Evolutionary conservation across 805 yeast species (phyloP).

Genomic region (Vanderwaltozyma verrucispora): DNA sequence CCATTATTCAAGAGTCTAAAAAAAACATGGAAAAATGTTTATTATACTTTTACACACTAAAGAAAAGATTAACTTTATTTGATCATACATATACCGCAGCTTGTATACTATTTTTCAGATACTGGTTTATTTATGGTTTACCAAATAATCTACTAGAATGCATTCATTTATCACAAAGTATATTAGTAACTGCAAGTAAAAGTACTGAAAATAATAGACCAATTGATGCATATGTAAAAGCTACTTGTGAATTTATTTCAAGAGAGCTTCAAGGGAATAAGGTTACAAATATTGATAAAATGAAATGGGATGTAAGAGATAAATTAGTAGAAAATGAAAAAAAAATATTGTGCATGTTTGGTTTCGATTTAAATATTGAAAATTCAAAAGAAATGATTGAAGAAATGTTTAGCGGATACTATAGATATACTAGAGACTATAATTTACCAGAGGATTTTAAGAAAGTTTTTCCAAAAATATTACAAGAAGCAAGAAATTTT

Average conservation of each 20-base stretch:
- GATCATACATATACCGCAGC: slow-evolving; percentile 30
- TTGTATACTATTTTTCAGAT: slow-evolving; percentile 26
- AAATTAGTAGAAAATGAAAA: slow-evolving; percentile 26
- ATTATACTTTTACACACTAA: slow-evolving; percentile 27
- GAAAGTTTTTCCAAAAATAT: slow-evolving; percentile 21
- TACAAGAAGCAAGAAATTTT: slow-evolving; percentile 27
- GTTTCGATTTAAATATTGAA: slow-evolving; percentile 26
- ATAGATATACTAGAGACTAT: slow-evolving; percentile 23
- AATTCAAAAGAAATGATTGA: slow-evolving; percentile 29
- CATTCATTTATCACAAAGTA: slow-evolving; percentile 25
- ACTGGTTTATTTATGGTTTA: slow-evolving; percentile 26
- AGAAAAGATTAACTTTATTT: slow-evolving; percentile 24
- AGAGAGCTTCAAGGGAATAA: slow-evolving; percentile 7
- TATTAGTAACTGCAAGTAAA: slow-evolving; percentile 30
- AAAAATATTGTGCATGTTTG: slow-evolving; percentile 22
- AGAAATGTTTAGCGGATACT: slow-evolving; percentile 26
- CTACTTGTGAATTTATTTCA: slow-evolving; percentile 20
- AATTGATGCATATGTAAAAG: slow-evolving; percentile 26
- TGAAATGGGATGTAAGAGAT: slow-evolving; percentile 30
- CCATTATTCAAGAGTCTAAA: slow-evolving; percentile 16
- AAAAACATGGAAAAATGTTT: slow-evolving; percentile 27
- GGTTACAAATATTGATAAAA: slow-evolving; percentile 24
- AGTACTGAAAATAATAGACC: slow-evolving; percentile 30
- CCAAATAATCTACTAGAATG: slow-evolving; percentile 23
- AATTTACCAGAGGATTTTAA: slow-evolving; percentile 22